Evolutionary conservation across 768 basidiomycete genomes (phyloP), one percentile per base, ranked within the genome.

Genomic region (Termitomyces sp.): DNA sequence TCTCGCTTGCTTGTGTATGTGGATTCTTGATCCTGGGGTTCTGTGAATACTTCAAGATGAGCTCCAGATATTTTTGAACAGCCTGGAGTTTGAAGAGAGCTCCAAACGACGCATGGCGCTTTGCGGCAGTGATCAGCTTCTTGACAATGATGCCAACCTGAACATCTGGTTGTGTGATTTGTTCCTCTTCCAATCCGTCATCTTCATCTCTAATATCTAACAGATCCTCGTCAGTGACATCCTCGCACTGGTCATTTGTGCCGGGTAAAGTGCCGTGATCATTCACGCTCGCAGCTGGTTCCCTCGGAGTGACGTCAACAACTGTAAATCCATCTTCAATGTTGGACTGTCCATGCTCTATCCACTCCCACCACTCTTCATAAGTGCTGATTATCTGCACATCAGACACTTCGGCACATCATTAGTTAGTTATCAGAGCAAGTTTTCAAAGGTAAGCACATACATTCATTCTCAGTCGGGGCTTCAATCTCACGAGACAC

Each of bases 51-150:
- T 48, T 48, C 24, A 4, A 13, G 13, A 24, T 22, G 15, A 24
- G 46, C 46, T 48, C 46, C 12, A 48, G 24, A 7, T 48, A 48
- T 48, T 48, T 48, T 15, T 1, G 13, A 7, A 24, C 24, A 48
- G 13, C 13, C 13, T 24, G 11, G 5, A 48, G 13, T 7, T 55
- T 55, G 24, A 55, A 32, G 0, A 55, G 40, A 36, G 54, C 54
- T 32, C n/a, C 24, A 42, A 55, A 55, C 12, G 16, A 55, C 32
- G 36, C 9, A 16, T 44, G 40, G 1, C 9, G 7, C 54, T 55
- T 39, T 28, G 54, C 54, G 18, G 54, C 39, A 40, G 24, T 16
- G 5, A 55, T 55, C 16, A 44, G 40, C 12, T 55, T 55, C 22
- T 16, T 0, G 7, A 44, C 24, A 48, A 48, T 48, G 13, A 28